Evolutionary conservation across 2,329 filamentous ascomycete genomes (phyloP).

Genomic region (Didymella sp.): DNA sequence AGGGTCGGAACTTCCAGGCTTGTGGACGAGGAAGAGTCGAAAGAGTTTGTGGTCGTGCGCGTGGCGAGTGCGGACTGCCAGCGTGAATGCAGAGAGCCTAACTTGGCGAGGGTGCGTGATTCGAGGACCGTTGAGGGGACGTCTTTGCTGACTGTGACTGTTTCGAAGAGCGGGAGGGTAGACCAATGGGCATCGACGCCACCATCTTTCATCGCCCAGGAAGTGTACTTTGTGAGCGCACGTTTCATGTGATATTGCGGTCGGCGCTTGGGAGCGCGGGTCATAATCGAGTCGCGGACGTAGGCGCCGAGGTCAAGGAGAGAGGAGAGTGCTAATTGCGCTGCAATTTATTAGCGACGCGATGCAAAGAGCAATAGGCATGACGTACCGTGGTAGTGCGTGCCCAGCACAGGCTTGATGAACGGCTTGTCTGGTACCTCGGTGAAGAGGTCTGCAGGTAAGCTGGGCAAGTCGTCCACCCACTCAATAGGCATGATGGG

Average conservation of each 20-base stretch:
- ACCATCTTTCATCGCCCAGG: conserved; percentile 62
- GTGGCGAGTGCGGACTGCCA: conserved; percentile 52
- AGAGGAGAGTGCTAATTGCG: conserved; percentile 58
- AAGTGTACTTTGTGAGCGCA: conserved; percentile 57
- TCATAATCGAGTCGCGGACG: conserved; percentile 58
- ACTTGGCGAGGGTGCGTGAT: conserved; percentile 52
- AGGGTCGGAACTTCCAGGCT: conserved; percentile 55
- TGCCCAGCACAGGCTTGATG: conserved; percentile 54
- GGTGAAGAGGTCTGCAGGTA: conserved; percentile 62
- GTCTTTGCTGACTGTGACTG: conserved; percentile 51
- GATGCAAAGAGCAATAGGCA: background rate
- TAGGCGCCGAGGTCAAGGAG: conserved; percentile 60
- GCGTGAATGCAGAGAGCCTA: conserved; percentile 52
- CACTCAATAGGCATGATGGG: conserved; percentile 61
- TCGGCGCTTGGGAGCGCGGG: conserved; percentile 46
- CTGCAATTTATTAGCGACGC: conserved; percentile 39
- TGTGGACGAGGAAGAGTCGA: background rate
- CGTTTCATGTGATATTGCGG: conserved; percentile 51
- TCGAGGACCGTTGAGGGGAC: conserved; percentile 52
- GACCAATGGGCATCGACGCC: conserved; percentile 48
- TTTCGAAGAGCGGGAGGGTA: conserved; percentile 55
- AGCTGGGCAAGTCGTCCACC: conserved; percentile 60
- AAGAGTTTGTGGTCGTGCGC: conserved; percentile 7
- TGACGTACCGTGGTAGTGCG: conserved; percentile 56
- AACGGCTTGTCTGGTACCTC: conserved; percentile 52